These are phyloP conservation scores for Paramecium caudatum DNA, from an alignment of 73 alveolate genomes.

Conservation along the genomic window DNA sequence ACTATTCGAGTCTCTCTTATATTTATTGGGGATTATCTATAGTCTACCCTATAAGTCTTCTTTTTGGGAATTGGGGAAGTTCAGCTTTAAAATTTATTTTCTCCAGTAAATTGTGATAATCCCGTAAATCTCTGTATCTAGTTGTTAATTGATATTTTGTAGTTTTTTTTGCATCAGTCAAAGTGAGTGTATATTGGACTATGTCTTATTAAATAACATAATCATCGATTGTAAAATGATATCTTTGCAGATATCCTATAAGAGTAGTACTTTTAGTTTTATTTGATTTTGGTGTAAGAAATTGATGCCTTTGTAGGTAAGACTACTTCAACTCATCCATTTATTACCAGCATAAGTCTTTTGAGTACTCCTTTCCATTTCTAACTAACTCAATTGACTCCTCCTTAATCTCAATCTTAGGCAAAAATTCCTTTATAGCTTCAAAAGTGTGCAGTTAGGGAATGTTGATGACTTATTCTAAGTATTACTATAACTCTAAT, in stretches of 20 bases:
- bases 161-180: neutral
- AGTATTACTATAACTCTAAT: conserved; percentile 39
- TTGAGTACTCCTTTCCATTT: neutral
- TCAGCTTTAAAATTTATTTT: conserved; percentile 3
- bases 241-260: conserved; percentile 13
- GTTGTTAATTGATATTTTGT: neutral
- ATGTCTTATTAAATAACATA: neutral
- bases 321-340: neutral
- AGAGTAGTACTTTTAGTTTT: conserved; percentile 2
- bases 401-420: neutral
- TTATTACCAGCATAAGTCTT: conserved; percentile 42
- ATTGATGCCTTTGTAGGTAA: neutral
- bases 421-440: neutral
- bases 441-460: neutral
- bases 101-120: conserved; percentile 2
- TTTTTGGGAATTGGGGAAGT: conserved; percentile 48
- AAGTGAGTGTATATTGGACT: neutral
- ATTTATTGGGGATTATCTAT: conserved; percentile 2
- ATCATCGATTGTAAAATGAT: neutral
- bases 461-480: neutral
- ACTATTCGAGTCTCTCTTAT: neutral
- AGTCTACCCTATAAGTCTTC: conserved; percentile 54
- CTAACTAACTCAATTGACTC: neutral
- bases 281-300: neutral
- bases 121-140: conserved; percentile 1